A percentile compares a stretch with the other conserved stretches of the same genome.
phyloP scores from a whole-genome alignment of 495 filamentous ascomycete species.

The Hypoxylon perforatum region DNA sequence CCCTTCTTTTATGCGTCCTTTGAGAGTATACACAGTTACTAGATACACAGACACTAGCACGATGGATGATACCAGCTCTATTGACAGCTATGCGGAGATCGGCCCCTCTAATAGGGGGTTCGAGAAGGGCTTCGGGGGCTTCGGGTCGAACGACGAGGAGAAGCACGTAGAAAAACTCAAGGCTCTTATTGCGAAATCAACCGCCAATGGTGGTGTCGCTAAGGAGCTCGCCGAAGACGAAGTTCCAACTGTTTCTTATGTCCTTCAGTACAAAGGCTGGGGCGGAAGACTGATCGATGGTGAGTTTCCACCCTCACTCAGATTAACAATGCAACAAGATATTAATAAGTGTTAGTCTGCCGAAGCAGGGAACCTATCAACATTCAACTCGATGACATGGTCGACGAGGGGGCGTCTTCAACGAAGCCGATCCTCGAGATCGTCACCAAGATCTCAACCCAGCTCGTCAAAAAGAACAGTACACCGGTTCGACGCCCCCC shows the following conservation, averaged over 20 bases:
- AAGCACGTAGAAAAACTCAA: conserved; percentile 20
- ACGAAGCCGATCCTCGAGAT: conserved; percentile 51
- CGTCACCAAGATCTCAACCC: conserved; percentile 41
- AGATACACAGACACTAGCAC: not conserved
- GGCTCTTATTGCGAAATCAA: conserved; percentile 11
- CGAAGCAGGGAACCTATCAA: conserved; percentile 47
- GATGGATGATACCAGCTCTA: conserved; percentile 38
- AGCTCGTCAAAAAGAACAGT: conserved; percentile 1
- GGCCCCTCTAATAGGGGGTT: conserved; percentile 12
- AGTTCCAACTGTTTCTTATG: conserved; percentile 48
- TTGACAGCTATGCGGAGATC: conserved; percentile 45
- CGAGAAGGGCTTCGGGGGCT: conserved; percentile 2
- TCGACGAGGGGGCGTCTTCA: conserved; percentile 10
- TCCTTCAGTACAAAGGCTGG: conserved; percentile 39
- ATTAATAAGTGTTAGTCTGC: conserved; percentile 32
- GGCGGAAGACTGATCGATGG: conserved; percentile 41
- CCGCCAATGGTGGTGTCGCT: conserved; percentile 8
- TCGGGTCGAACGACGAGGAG: conserved; percentile 3
- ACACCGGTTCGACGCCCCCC: not conserved
- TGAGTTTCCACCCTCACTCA: conserved; percentile 20
- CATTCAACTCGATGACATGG: conserved; percentile 24
- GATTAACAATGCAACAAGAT: not conserved
- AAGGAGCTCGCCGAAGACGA: conserved; percentile 39
- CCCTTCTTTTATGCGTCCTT: no score
- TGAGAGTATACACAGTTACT: no score